These are phyloP conservation scores for Seminavis robusta DNA, from an alignment of 108 stramenopile genomes.

Conservation along the genomic window DNA sequence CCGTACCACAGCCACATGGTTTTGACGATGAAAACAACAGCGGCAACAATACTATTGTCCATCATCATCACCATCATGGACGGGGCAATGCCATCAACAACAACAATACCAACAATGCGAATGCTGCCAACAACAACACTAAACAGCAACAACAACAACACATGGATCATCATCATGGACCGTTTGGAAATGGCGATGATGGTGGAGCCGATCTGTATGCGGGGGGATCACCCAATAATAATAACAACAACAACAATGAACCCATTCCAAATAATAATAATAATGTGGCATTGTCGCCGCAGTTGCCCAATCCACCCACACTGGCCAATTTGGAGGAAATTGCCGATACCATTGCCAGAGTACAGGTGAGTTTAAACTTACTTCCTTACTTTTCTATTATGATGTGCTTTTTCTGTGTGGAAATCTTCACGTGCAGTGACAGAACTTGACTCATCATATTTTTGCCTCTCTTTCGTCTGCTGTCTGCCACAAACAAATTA, in stretches of 20 bases:
- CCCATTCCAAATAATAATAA: not conserved
- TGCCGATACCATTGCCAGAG: conserved; percentile 57
- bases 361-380: conserved; percentile 22
- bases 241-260: not conserved
- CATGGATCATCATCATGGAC: conserved; percentile 2
- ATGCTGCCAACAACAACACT: not conserved
- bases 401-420: no score
- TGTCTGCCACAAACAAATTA: no score
- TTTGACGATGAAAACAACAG: no score
- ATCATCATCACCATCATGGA: no score
- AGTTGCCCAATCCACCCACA: conserved; percentile 72
- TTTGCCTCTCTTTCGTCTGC: not conserved
- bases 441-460: not conserved
- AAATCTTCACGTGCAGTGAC: no score
- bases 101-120: not conserved
- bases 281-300: conserved; percentile 15
- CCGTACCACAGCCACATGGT: no score
- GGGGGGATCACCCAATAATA: not conserved
- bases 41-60: no score
- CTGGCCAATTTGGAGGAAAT: conserved; percentile 64
- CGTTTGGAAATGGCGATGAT: no score
- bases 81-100: not conserved
- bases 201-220: not conserved
- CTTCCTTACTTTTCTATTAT: no score
- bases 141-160: not conserved